phyloP scores from a whole-genome alignment of 1,284 basidiomycete genomes.

The Trichosporon sp. region DNA sequence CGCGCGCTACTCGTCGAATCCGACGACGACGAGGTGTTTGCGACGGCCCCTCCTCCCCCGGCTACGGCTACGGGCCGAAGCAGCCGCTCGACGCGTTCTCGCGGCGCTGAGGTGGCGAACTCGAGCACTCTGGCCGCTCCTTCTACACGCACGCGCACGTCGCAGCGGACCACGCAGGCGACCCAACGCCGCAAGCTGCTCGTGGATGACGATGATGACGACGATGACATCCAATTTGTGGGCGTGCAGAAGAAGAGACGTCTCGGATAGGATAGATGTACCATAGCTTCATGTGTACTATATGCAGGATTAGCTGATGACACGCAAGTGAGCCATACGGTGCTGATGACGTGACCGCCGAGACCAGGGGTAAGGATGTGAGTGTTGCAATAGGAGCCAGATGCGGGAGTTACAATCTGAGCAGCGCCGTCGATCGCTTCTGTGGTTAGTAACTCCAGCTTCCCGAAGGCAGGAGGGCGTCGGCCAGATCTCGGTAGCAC shows the following conservation, averaged over 20 bases:
- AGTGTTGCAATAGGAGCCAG: no score
- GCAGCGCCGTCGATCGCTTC: no score
- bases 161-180: constrained; percentile 16
- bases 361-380: no score
- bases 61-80: constrained; percentile 7
- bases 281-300: constrained; percentile 7
- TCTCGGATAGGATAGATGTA: constrained; percentile 31
- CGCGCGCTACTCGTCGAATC: constrained; percentile 38
- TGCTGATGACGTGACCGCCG: no score
- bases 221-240: constrained; percentile 34
- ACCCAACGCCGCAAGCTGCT: constrained; percentile 28
- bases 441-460: no score
- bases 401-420: no score
- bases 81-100: constrained; percentile 15
- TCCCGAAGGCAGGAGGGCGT: no score
- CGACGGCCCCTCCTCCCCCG: constrained; percentile 22
- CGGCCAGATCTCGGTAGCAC: no score
- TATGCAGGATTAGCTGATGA: background rate
- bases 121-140: constrained; percentile 17
- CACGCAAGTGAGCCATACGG: no score
- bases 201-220: constrained; percentile 35
- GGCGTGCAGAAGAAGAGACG: constrained; percentile 39
- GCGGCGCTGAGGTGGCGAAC: background rate
- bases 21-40: constrained; percentile 32
- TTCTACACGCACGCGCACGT: background rate